Percentiles rank a stretch among this genome's conserved stretches.
Evolutionary conservation across 148 eudicot genomes (phyloP).

Genomic region (Bassia scoparia): DNA sequence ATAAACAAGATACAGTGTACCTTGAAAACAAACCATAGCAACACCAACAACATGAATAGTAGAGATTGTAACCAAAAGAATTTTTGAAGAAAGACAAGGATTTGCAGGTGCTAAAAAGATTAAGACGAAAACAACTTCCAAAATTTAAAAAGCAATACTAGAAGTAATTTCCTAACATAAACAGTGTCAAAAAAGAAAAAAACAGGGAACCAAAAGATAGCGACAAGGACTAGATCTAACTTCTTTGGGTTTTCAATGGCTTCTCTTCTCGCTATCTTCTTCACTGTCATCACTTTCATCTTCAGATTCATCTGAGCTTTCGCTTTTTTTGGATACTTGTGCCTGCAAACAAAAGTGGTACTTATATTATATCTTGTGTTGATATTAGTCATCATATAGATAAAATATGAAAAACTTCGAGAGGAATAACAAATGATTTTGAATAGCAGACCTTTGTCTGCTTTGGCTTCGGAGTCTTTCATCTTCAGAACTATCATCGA

Average conservation of each 20-base stretch:
- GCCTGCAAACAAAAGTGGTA: slow-evolving; percentile 10
- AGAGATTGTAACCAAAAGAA: too few relatives aligned
- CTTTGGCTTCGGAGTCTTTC: slow-evolving; percentile 18
- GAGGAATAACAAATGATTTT: neutral
- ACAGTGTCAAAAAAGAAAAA: too few relatives aligned
- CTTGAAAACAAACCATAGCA: too few relatives aligned
- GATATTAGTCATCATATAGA: neutral
- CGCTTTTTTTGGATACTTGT: slow-evolving; percentile 26
- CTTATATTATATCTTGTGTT: neutral
- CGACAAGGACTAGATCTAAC: slow-evolving; percentile 18
- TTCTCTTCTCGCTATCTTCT: slow-evolving; percentile 35
- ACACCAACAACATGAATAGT: too few relatives aligned
- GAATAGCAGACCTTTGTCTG: slow-evolving; percentile 6
- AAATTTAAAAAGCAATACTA: too few relatives aligned
- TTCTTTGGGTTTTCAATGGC: slow-evolving; percentile 41
- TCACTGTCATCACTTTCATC: slow-evolving; percentile 39
- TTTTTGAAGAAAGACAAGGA: too few relatives aligned
- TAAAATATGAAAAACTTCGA: neutral
- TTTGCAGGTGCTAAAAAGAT: too few relatives aligned
- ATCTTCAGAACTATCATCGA: slow-evolving; percentile 24
- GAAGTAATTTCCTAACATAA: too few relatives aligned
- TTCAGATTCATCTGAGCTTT: slow-evolving; percentile 37
- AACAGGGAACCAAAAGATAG: too few relatives aligned
- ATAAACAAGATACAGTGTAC: too few relatives aligned
- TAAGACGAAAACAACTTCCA: too few relatives aligned